Conservation (phyloP, 139 green algal genomes). For the Auxenochlorella protothecoides region DNA sequence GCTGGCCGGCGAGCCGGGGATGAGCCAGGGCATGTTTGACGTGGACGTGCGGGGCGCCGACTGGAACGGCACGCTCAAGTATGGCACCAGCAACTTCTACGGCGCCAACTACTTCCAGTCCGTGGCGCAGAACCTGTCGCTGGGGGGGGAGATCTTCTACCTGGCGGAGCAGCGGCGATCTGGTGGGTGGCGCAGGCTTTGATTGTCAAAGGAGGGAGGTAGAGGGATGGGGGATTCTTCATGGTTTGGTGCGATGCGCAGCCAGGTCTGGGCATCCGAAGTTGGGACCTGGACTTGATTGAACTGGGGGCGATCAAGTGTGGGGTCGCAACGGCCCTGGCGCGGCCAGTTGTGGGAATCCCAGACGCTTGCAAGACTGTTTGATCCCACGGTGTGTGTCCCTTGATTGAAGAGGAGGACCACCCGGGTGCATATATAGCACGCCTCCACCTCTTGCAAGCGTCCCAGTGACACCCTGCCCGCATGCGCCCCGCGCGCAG, state of each 20-base stretch:
- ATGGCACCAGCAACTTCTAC: constrained; percentile 87
- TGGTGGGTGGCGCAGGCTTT: not conserved
- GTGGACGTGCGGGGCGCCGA: constrained; percentile 68
- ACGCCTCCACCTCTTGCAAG: constrained; percentile 3
- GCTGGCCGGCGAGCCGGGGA: constrained; percentile 60
- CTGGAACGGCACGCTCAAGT: constrained; percentile 94
- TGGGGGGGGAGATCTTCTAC: constrained; percentile 89
- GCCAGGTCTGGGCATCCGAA: constrained; percentile 16
- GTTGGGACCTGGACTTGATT: constrained; percentile 47
- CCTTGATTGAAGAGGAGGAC: too few relatives aligned
- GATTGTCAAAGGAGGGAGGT: too few relatives aligned
- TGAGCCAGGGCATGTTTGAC: constrained; percentile 57
- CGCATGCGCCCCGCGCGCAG: constrained; percentile 7
- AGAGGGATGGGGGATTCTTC: too few relatives aligned
- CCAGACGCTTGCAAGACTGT: too few relatives aligned
- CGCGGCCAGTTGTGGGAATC: too few relatives aligned
- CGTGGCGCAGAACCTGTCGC: constrained; percentile 66
- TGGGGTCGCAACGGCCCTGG: too few relatives aligned
- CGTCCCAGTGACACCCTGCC: not conserved
- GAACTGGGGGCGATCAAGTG: too few relatives aligned
- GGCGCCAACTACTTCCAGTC: constrained; percentile 93
- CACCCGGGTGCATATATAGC: too few relatives aligned
- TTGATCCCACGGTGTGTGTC: too few relatives aligned
- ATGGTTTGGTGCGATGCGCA: too few relatives aligned
- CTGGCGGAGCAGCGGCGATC: constrained; percentile 59